phyloP scores from a whole-genome alignment of 345 rosid species.

The Angophora floribunda region DNA sequence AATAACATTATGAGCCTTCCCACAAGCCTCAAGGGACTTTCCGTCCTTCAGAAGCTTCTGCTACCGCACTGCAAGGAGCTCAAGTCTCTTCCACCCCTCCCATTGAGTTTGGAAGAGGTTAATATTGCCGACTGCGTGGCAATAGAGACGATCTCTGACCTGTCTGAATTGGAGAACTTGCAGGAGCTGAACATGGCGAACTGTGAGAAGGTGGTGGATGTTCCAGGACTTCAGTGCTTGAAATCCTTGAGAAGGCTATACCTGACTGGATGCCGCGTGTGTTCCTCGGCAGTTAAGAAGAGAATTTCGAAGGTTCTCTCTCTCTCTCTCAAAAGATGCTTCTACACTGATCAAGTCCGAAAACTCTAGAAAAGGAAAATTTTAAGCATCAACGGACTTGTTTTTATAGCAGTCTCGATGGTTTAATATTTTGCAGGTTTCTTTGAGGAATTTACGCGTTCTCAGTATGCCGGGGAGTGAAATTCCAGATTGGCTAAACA shows the following conservation, averaged over 20 bases:
- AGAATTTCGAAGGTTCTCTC: conserved; percentile 36
- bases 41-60: conserved; percentile 21
- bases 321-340: background rate
- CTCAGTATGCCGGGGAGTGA: conserved; percentile 53
- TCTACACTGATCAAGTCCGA: background rate
- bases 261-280: conserved; percentile 23
- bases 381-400: background rate
- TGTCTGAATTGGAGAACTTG: conserved; percentile 22
- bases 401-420: background rate
- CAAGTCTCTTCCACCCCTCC: conserved; percentile 40
- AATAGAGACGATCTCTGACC: conserved; percentile 19
- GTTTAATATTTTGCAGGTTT: conserved; percentile 17
- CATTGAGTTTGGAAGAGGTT: conserved; percentile 25
- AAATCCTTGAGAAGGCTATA: conserved; percentile 24
- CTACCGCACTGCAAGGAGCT: conserved; percentile 28
- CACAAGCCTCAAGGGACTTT: conserved; percentile 30
- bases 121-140: conserved; percentile 22
- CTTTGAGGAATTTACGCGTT: conserved; percentile 19
- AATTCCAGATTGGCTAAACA: conserved; percentile 50
- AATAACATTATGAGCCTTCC: conserved; percentile 41
- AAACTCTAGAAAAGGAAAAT: background rate
- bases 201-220: conserved; percentile 30
- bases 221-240: conserved; percentile 36
- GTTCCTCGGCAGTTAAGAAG: conserved; percentile 18
- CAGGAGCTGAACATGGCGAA: conserved; percentile 18